Evolutionary conservation across 805 yeast genomes (phyloP).

Genomic region (Wickerhamomyces queroliae): DNA sequence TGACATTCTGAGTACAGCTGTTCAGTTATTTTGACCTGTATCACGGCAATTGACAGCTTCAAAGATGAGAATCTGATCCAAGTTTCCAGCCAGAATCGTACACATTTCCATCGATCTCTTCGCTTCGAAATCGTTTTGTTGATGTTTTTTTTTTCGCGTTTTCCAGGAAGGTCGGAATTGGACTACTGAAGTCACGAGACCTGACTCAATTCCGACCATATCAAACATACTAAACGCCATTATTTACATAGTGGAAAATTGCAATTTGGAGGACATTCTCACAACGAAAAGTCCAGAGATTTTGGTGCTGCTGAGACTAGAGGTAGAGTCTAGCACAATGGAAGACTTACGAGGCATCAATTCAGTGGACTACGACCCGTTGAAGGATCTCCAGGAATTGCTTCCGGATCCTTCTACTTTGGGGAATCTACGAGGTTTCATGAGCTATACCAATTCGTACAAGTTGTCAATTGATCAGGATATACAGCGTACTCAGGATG

Average conservation of each 20-base stretch:
- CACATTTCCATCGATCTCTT: background rate
- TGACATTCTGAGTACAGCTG: conserved; percentile 69
- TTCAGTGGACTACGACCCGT: conserved; percentile 44
- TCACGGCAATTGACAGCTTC: too few relatives aligned
- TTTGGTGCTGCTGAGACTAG: background rate
- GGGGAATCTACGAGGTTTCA: conserved; percentile 42
- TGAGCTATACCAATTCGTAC: conserved; percentile 44
- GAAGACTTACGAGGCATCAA: conserved; percentile 18
- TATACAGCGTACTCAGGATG: conserved; percentile 32
- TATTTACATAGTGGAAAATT: background rate
- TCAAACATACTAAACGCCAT: background rate
- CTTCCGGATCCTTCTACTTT: conserved; percentile 47
- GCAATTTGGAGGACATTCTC: background rate
- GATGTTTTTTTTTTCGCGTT: background rate
- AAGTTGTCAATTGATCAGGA: conserved; percentile 42
- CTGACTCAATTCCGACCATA: background rate
- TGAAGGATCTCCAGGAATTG: conserved; percentile 42
- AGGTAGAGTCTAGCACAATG: background rate
- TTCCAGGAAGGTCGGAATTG: background rate
- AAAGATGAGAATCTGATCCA: too few relatives aligned
- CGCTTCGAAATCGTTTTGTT: background rate
- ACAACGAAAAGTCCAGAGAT: too few relatives aligned
- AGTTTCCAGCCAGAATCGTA: background rate
- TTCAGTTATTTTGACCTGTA: too few relatives aligned
- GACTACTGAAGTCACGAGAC: background rate